Base-by-base conservation (phyloP, 805 yeast species). In the Teunomyces lycoperdinae region DNA sequence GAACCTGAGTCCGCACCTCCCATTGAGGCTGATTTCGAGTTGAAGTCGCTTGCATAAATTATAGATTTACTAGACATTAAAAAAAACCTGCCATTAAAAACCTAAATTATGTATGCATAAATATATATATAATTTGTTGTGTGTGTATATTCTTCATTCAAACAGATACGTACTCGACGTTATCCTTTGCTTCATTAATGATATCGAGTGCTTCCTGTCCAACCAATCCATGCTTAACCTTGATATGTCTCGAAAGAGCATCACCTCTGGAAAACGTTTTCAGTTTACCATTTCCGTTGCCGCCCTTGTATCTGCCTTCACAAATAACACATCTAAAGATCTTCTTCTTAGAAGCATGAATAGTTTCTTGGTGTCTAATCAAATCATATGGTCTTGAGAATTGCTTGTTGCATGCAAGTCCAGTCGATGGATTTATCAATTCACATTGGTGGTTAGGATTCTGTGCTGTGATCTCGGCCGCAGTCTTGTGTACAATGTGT, bases 211-310 rank as follows among this genome's bases (percentile, higher is more conserved):
- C 89, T 52, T 83, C 85, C 50, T 73, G 69, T 34, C 86, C 86
- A 35, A 74, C 76, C 46, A 84, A 67, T 7, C 87, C 86, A 71
- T 91, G 98, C 71, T 94, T 90, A 41, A 90, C 92, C 58, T 95
- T 83, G 52, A 73, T 71, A 55, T 73, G 78, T 46, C 78, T 63
- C 0, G 76, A 70, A 51, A 73, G 67, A 1, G 78, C 78, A 62
- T 73, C 78, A 39, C 74, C 75, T 53, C 78, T 58, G 5, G 76
- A 70, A 47, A 73, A 73, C n/a, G 78, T 73, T 58, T 73, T 73
- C 53, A 58, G 69, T 54, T 71, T 67, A 46, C 81, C 82, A 57
- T 79, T 80, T 26, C 81, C 79, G 33, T 67, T 60, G 45, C 80
- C 80, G 17, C 77, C 75, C 44, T 78, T 62, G 24, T 64, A 60